These are phyloP conservation scores for Coelastrella sp. DNA, from an alignment of 139 green algal genomes.

Conservation along the genomic window DNA sequence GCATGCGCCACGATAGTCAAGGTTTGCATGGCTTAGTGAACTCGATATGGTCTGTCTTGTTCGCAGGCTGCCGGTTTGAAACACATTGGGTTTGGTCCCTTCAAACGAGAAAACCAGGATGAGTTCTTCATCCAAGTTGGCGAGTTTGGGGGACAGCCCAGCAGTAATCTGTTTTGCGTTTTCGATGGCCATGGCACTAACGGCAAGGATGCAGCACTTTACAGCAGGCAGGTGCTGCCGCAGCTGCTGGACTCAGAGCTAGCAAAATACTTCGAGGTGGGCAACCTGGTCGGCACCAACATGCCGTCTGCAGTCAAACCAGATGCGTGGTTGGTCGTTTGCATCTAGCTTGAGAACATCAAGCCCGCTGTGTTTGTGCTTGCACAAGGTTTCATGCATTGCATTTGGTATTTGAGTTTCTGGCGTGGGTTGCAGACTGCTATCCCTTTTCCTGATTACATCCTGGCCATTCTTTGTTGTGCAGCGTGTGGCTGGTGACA, in stretches of 20 bases:
- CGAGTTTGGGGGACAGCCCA: slow-evolving; percentile 48
- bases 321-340: no score
- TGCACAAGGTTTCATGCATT: no score
- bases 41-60: neutral
- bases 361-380: no score
- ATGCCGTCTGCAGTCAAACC: no score
- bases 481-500: slow-evolving; percentile 11
- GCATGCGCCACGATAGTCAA: no score
- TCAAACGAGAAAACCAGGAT: slow-evolving; percentile 71
- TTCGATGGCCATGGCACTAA: slow-evolving; percentile 68
- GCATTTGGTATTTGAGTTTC: no score
- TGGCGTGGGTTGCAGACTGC: no score
- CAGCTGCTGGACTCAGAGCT: slow-evolving; percentile 57
- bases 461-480: neutral
- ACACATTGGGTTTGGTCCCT: slow-evolving; percentile 67
- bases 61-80: slow-evolving; percentile 57
- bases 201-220: slow-evolving; percentile 56
- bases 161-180: slow-evolving; percentile 60
- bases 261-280: slow-evolving; percentile 45
- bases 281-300: neutral
- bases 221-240: slow-evolving; percentile 57
- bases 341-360: no score
- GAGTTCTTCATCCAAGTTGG: slow-evolving; percentile 61
- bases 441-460: no score
- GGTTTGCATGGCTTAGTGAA: no score